Evolutionary conservation across 2,329 filamentous ascomycete genomes (phyloP).

Genomic region (Lasiodiplodia theobromae): DNA sequence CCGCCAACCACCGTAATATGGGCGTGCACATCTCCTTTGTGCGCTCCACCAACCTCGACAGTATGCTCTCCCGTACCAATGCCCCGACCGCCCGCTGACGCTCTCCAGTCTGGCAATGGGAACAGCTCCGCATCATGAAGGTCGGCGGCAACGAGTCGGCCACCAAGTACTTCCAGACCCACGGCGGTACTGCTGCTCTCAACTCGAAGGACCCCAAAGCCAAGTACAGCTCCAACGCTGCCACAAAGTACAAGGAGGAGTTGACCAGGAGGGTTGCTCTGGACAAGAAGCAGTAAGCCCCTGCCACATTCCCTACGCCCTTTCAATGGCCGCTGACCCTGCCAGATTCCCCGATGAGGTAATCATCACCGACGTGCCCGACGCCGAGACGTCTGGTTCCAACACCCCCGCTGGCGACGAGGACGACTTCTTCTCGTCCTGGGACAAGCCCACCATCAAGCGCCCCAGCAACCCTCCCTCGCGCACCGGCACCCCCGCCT

Average conservation of each 20-base stretch:
- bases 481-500: conserved; percentile 83
- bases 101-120: conserved; percentile 85
- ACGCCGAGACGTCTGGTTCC: conserved; percentile 65
- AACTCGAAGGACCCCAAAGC: conserved; percentile 96
- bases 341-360: conserved; percentile 83
- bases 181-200: conserved; percentile 90
- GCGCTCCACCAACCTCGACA: conserved; percentile 95
- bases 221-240: conserved; percentile 94
- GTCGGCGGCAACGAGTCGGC: conserved; percentile 97
- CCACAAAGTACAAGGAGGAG: conserved; percentile 97
- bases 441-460: conserved; percentile 98
- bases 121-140: conserved; percentile 96
- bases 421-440: conserved; percentile 98
- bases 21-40: conserved; percentile 99
- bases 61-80: conserved; percentile 63
- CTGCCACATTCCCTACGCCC: conserved; percentile 33
- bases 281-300: conserved; percentile 81
- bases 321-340: conserved; percentile 29
- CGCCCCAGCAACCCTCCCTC: conserved; percentile 92
- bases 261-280: conserved; percentile 82
- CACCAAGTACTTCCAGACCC: conserved; percentile 97
- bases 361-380: conserved; percentile 75
- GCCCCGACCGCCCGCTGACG: conserved; percentile 38
- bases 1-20: conserved; percentile 94
- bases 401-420: conserved; percentile 83